Percentiles rank a stretch among this genome's conserved stretches.
phyloP scores from a whole-genome alignment of 139 green algal species.

The Chlamydomonas incerta region DNA sequence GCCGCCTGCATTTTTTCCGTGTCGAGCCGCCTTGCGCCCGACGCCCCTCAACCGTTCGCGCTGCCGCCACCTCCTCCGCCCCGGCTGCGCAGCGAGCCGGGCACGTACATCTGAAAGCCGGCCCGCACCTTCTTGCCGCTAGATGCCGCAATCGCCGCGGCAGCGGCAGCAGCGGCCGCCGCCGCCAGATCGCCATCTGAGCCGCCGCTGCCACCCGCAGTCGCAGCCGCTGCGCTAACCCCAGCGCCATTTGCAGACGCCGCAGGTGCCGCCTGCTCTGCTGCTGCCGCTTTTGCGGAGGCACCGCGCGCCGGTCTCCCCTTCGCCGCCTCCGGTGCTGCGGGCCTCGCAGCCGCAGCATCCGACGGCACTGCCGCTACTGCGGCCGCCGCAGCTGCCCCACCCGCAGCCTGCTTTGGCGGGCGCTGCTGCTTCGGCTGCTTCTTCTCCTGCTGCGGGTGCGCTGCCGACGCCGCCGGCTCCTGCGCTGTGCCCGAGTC shows the following conservation, averaged over 20 bases:
- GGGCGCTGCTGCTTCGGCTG: background rate
- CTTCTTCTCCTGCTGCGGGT: background rate
- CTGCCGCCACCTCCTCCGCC: background rate
- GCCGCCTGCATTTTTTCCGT: no score
- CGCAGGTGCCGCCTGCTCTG: no score
- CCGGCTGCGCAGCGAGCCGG: slow-evolving; percentile 4
- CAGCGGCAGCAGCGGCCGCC: background rate
- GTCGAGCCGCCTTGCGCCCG: no score
- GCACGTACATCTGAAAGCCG: slow-evolving; percentile 44
- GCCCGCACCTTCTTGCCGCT: slow-evolving; percentile 8
- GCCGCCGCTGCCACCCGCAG: background rate
- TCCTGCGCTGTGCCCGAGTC: background rate
- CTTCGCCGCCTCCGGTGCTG: background rate
- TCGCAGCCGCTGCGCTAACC: background rate
- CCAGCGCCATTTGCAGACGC: no score
- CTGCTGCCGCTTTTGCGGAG: no score
- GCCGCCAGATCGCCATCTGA: background rate
- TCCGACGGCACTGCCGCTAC: no score
- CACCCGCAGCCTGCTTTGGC: background rate
- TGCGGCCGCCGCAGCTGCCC: background rate
- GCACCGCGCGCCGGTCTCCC: background rate
- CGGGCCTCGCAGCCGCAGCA: background rate
- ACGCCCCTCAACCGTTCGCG: background rate
- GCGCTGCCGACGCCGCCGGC: background rate
- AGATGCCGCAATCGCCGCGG: background rate